Percentiles rank a stretch among this genome's conserved stretches.
These are phyloP conservation scores for Rutstroemia sp. DNA, from an alignment of 2,329 filamentous ascomycete genomes.

Conservation along the genomic window DNA sequence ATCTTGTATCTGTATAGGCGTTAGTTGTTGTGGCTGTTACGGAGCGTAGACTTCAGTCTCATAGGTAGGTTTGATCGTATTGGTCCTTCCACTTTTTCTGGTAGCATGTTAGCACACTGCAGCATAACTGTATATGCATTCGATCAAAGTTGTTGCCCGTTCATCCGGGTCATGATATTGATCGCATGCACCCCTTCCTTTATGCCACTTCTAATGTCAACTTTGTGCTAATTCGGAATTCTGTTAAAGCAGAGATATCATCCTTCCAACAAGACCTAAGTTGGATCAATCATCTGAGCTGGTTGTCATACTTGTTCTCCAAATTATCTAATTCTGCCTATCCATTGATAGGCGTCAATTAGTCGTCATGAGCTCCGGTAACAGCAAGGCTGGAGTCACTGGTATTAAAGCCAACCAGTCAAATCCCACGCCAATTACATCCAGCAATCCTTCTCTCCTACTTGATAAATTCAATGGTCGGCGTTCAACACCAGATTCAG, in stretches of 20 bases:
- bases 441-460: constrained; percentile 56
- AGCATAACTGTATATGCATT: too few species aligned
- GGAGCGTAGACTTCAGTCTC: too few species aligned
- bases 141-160: too few species aligned
- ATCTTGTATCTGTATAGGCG: too few species aligned
- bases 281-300: not conserved
- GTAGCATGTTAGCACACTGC: too few species aligned
- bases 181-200: too few species aligned
- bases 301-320: not conserved
- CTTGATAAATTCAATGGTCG: constrained; percentile 72
- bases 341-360: not conserved
- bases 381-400: constrained; percentile 15
- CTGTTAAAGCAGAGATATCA: not conserved
- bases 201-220: not conserved
- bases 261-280: not conserved
- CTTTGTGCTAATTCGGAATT: not conserved
- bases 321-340: not conserved
- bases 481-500: constrained; percentile 86
- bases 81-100: too few species aligned
- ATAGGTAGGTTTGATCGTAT: too few species aligned
- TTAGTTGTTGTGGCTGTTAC: too few species aligned
- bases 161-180: too few species aligned
- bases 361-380: constrained; percentile 20
- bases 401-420: constrained; percentile 40
- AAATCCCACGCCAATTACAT: constrained; percentile 39